These are phyloP conservation scores for Xenoacremonium recifei DNA, from an alignment of 2,329 filamentous ascomycete species.

Conservation along the genomic window DNA sequence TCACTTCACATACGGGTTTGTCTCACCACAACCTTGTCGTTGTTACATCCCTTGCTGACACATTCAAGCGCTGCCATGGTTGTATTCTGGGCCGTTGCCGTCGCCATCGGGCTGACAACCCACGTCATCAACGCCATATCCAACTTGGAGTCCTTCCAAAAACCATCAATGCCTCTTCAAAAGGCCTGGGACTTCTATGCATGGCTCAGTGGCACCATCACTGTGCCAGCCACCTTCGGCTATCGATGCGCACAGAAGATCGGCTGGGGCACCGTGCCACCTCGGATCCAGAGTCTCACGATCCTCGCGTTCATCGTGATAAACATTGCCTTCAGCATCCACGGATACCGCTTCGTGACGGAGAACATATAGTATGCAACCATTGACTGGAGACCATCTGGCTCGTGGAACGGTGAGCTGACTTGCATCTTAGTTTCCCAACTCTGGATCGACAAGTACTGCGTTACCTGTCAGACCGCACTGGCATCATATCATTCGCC, in stretches of 20 bases:
- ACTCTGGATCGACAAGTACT: conserved; percentile 33
- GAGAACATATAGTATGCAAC: conserved; percentile 40
- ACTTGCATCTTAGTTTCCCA: conserved; percentile 37
- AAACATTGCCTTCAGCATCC: conserved; percentile 35
- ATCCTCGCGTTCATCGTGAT: conserved; percentile 36
- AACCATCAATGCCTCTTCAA: background rate
- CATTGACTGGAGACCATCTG: no score
- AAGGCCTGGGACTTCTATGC: conserved; percentile 5
- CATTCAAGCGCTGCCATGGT: conserved; percentile 31
- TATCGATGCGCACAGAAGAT: conserved; percentile 41
- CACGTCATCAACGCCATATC: conserved; percentile 22
- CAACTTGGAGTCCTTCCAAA: conserved; percentile 3
- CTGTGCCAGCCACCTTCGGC: conserved; percentile 43
- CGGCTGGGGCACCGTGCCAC: conserved; percentile 44
- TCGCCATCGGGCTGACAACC: conserved; percentile 34
- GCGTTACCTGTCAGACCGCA: conserved; percentile 61
- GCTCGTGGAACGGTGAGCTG: no score
- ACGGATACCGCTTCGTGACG: conserved; percentile 36
- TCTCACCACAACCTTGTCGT: background rate
- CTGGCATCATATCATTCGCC: conserved; percentile 61
- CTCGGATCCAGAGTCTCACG: conserved; percentile 41
- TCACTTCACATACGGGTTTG: conserved; percentile 39
- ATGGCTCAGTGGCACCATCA: conserved; percentile 34
- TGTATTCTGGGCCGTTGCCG: conserved; percentile 40
- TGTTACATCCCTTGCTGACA: background rate